Evolutionary conservation across 805 yeast genomes (phyloP), one percentile per base, ranked within the genome.

Genomic region (Yarrowia sp.): DNA sequence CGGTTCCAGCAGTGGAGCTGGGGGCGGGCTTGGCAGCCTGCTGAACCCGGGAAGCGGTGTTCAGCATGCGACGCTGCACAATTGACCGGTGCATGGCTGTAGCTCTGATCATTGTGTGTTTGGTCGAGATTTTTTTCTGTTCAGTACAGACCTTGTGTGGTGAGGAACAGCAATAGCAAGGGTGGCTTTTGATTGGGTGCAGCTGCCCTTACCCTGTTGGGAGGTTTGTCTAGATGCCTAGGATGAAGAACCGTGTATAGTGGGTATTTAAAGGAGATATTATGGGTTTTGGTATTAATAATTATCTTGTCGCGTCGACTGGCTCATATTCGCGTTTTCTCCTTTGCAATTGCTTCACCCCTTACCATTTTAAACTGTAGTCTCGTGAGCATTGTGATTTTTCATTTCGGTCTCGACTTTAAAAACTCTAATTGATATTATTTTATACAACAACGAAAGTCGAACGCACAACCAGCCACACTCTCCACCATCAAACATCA

Each of bases 1-100:
- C 64, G 7, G 52, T 59, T 19, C 64, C 43, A 14, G 17, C 51
- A 11, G 52, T 16, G 24, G 52, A 30, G 24, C 38, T 11, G 26
- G 48, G 33, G 26, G 14, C n/a, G 41, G 63, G 32, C 32, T 40
- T 41, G 51, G 62, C 49, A 4, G 51, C 41, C 63, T 30, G 32
- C 51, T 41, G 46, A 7, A 51, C 30, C 40, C 58, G 58, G 4
- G 28, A 24, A 41, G 30, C 41, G 35, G 58, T 51, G 58, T 28
- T 35, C 46, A 54, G 46, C 46, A 26, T 36, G 41, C 61, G 61
- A 54, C 61, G 61, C 33, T 36, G 46, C 61, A 38, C 61, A 54
- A 54, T 54, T 54, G 61, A 54, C 61, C 61, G 44, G 35, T 54
- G 61, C 61, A 54, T 36, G 46, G 61, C 61, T n/a, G 61, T 54